Base-by-base conservation (phyloP, 306 rosid genomes). In the Cucumis melo region DNA sequence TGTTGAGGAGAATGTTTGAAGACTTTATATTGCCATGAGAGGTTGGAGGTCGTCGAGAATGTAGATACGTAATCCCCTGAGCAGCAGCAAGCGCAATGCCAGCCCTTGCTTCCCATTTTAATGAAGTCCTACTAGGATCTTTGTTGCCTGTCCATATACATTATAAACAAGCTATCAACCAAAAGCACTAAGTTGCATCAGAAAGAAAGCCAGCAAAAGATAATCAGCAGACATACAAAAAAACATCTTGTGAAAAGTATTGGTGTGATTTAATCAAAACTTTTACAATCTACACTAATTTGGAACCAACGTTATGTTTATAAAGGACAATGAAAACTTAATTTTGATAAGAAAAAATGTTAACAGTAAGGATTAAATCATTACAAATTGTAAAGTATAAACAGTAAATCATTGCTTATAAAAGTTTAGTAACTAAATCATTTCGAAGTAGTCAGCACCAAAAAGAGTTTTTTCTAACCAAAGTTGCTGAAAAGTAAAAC, bases 1-100 rank as follows among this genome's bases (percentile, higher is more conserved):
- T 60, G n/a, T 87, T 83, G 78, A 94, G 97, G 78, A 94, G 99
- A 78, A 92, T 82, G 76, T 94, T 94, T 36, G 99, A 92, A 29
- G 99, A 86, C 82, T 89, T 94, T 78, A 94, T 90, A 78, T 92
- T 92, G 58, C 99, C 99, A 78, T 94, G 99, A 66, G 96, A 89
- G 53, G 78, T 53, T 46, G 78, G 76, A 20, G 88, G 88, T 74
- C 90, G 89, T 6, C 87, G 91, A 3, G 93, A 89, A 76, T 94
- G 99, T 42, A 94, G 67, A 85, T 89, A 86, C 24, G 88, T 80
- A 46, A 94, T 83, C 60, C 92, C 99, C 11, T 79, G 91, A 27
- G 95, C 96, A 41, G 96, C 90, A 19, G 96, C 88, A 6, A 89
- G 91, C 53, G 95, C 95, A 51, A 94, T 90, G 61, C 82, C 79